Evolutionary conservation across 2,329 filamentous ascomycete genomes (phyloP).

Genomic region (Lachnellula suecica): DNA sequence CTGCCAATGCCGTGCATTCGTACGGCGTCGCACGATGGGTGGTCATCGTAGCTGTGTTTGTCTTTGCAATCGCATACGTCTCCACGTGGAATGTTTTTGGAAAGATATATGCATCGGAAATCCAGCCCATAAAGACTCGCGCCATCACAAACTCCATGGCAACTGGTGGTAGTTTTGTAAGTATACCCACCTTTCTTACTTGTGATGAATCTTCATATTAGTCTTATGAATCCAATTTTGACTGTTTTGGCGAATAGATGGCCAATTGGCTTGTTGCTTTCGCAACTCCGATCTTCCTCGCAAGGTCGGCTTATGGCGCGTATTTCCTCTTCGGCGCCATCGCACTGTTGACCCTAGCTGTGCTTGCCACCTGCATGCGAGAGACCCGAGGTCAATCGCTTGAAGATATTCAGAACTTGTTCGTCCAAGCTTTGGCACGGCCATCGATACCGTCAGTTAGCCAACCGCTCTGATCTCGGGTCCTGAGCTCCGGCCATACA

Average conservation of each 20-base stretch:
- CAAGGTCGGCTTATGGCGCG: slow-evolving; percentile 14
- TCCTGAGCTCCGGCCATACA: no score
- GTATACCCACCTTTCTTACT: no score
- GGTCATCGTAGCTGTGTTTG: slow-evolving; percentile 48
- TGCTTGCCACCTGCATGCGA: slow-evolving; percentile 22
- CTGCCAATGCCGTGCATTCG: slow-evolving; percentile 41
- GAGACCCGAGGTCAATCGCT: slow-evolving; percentile 27
- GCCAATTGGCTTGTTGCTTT: slow-evolving; percentile 32
- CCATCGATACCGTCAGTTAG: no score
- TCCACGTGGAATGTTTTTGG: slow-evolving; percentile 52
- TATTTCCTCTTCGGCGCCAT: slow-evolving; percentile 24
- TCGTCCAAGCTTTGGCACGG: no score
- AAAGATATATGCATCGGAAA: slow-evolving; percentile 58
- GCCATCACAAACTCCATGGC: slow-evolving; percentile 54
- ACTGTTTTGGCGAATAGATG: slow-evolving; percentile 35
- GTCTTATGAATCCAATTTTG: no score
- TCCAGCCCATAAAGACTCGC: slow-evolving; percentile 52
- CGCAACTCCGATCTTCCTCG: slow-evolving; percentile 28
- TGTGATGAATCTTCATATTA: no score
- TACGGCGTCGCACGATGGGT: slow-evolving; percentile 45
- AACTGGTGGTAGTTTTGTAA: no score
- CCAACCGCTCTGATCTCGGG: no score
- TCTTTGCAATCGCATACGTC: slow-evolving; percentile 45
- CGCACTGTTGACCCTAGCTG: slow-evolving; percentile 24
- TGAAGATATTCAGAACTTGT: no score